Conservation (phyloP, 2,329 filamentous ascomycete genomes). For the Hypoxylon sp. region DNA sequence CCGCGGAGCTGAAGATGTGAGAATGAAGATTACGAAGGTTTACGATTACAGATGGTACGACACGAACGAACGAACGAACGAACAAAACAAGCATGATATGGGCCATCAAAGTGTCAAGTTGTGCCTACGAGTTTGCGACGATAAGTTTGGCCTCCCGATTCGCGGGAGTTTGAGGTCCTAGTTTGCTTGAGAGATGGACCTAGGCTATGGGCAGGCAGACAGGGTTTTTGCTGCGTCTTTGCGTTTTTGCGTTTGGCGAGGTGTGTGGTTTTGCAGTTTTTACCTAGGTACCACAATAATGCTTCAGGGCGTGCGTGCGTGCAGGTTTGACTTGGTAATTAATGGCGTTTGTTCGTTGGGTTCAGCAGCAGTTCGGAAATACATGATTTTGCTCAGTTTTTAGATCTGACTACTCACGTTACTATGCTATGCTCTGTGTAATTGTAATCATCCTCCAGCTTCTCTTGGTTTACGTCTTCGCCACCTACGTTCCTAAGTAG, state of each 20-base stretch:
- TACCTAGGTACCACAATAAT: slow-evolving; percentile 14
- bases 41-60: slow-evolving; percentile 7
- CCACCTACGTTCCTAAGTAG: background rate
- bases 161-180: background rate
- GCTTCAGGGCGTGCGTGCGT: slow-evolving; percentile 14
- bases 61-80: too few relatives aligned
- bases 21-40: slow-evolving; percentile 43
- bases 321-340: slow-evolving; percentile 13
- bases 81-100: slow-evolving; percentile 4
- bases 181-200: background rate
- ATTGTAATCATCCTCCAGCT: background rate
- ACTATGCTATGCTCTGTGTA: background rate
- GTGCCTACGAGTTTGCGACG: background rate
- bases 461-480: background rate
- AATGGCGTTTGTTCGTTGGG: slow-evolving; percentile 28
- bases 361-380: slow-evolving; percentile 32
- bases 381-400: slow-evolving; percentile 20
- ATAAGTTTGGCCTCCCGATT: background rate
- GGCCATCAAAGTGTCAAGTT: background rate
- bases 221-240: background rate
- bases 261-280: slow-evolving; percentile 16
- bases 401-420: background rate
- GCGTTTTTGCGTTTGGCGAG: slow-evolving; percentile 1
- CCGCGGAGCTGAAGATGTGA: slow-evolving; percentile 71
- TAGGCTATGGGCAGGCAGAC: background rate